Evolutionary conservation across 208 protist genomes (phyloP).

Genomic region (Herpetomonas muscarum): DNA sequence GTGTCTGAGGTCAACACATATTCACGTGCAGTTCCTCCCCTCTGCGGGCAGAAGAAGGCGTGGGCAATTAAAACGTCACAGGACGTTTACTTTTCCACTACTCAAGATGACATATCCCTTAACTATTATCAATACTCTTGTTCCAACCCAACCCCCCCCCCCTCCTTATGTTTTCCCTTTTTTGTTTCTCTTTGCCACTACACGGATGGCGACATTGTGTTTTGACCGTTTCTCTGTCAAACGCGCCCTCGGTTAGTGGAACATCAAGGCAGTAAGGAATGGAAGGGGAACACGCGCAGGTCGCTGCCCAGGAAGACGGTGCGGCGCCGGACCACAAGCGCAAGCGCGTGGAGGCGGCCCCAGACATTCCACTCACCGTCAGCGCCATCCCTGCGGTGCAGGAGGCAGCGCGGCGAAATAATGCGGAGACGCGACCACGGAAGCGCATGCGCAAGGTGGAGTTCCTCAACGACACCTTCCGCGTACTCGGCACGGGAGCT

Average conservation of each 20-base stretch:
- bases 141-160: not conserved
- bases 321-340: not conserved
- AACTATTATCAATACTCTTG: too few species aligned
- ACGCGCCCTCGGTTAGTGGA: not conserved
- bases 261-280: not conserved
- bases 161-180: constrained; percentile 6
- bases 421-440: constrained; percentile 41
- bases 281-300: not conserved
- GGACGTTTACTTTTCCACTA: too few species aligned
- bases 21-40: too few species aligned
- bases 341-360: constrained; percentile 12
- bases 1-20: not conserved
- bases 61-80: too few species aligned
- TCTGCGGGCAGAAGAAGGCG: too few species aligned
- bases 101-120: too few species aligned
- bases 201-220: not conserved
- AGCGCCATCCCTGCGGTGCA: constrained; percentile 44
- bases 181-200: not conserved
- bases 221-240: constrained; percentile 6
- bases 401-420: constrained; percentile 53
- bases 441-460: constrained; percentile 38
- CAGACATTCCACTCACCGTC: constrained; percentile 35
- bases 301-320: not conserved
- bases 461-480: constrained; percentile 68
- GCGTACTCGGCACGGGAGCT: constrained; percentile 28